Evolutionary conservation across 2,329 filamentous ascomycete species (phyloP), one percentile per base, ranked within the genome.

Genomic region (Capronia epimyces): DNA sequence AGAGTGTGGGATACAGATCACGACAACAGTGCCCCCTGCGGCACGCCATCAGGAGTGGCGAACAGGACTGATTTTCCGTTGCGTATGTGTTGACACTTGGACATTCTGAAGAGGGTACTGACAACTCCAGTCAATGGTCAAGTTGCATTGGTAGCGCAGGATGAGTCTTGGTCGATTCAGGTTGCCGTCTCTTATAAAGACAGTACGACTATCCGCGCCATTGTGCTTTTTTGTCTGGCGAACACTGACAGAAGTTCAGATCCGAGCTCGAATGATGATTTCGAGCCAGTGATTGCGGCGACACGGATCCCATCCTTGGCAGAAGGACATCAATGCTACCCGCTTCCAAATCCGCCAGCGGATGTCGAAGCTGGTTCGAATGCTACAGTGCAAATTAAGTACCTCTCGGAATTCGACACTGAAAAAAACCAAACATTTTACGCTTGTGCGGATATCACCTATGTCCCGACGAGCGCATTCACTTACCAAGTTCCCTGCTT

Each of bases 11-110:
- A 69, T 43, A 75, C 73, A 24, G 69, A 70, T 10, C 65, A 72
- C 31, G 80, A 83, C 60, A 82, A 82, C 59, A 76, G 64, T 3
- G 69, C 73, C 5, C 80, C 80, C 0, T 83, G 81, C 60, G 80
- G 80, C 46, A 80, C 77, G 9, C 65, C 67, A 9, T 68, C 70
- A 13, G 67, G 69, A 1, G 67, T 72, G 2, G 66, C 65, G 0
- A 78, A 78, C 54, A 68, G 80, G 48, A 82, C 78, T 0, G 62
- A 72, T 3, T 83, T 82, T 55, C 81, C 80, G 20, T 59, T 83
- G 18, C 66, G 76, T 79, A 62, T 53, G 70, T 64, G 43, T 24
- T 50, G 2, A 10, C 36, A 31, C 12, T 22, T 22, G 15, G 13
- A 9, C 24, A n/a, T 22, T 21, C 4, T 36, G 12, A 16, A 12